phyloP scores from a whole-genome alignment of 768 basidiomycete species.

The Mycena amicta region DNA sequence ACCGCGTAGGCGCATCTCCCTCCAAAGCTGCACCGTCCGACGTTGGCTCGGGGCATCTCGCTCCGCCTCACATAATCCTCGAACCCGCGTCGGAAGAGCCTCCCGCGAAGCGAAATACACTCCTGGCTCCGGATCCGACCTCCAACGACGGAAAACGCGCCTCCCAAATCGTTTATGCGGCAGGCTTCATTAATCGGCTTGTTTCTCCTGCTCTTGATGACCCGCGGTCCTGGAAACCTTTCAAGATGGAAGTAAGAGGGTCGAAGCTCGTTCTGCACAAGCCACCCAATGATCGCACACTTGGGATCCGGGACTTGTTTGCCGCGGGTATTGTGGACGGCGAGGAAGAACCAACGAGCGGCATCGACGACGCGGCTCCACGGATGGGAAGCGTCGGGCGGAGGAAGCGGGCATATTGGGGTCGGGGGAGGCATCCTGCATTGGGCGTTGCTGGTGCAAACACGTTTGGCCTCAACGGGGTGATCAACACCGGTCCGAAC shows the following conservation, averaged over 20 bases:
- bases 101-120: neutral
- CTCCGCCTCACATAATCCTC: conserved; percentile 18
- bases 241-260: conserved; percentile 82
- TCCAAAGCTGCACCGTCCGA: neutral
- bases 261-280: conserved; percentile 88
- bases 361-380: conserved; percentile 22
- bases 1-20: conserved; percentile 1
- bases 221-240: conserved; percentile 74
- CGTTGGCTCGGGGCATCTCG: conserved; percentile 6
- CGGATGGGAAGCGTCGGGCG: conserved; percentile 23
- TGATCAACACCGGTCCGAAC: neutral
- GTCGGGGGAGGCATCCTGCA: conserved; percentile 59
- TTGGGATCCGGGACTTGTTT: conserved; percentile 74
- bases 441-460: conserved; percentile 32
- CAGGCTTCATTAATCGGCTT: conserved; percentile 77
- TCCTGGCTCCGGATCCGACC: conserved; percentile 35
- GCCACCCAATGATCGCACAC: conserved; percentile 67
- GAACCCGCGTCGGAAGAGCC: conserved; percentile 14
- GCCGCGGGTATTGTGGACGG: conserved; percentile 66
- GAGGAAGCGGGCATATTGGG: conserved; percentile 41
- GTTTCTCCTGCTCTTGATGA: conserved; percentile 55
- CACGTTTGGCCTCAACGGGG: conserved; percentile 4
- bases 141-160: conserved; percentile 57
- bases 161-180: conserved; percentile 78
- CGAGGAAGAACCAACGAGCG: conserved; percentile 34